Conservation (phyloP, 164 flowering plant species). For the Vitis amurensis region DNA sequence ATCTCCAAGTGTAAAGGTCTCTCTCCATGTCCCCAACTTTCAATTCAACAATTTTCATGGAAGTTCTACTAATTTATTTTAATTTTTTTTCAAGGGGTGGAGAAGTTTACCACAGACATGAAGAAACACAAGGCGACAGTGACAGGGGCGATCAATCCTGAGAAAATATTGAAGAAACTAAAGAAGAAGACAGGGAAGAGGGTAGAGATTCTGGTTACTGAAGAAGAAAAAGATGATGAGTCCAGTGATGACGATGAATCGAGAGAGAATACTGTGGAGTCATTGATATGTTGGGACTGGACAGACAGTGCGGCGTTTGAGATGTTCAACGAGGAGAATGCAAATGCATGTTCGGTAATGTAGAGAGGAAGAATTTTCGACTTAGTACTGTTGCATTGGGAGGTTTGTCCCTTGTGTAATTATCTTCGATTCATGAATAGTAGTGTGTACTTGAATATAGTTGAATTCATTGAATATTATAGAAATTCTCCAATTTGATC, state of each 20-base stretch:
- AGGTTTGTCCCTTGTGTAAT: no score
- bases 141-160: slow-evolving; percentile 50
- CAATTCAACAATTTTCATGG: not conserved
- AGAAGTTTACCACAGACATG: slow-evolving; percentile 63
- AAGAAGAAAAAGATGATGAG: not conserved
- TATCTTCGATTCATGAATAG: no score
- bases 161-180: slow-evolving; percentile 57
- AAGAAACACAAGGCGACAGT: slow-evolving; percentile 44
- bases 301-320: slow-evolving; percentile 18
- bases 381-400: no score
- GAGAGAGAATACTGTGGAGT: not conserved
- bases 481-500: no score
- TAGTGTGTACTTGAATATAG: no score
- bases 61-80: not conserved
- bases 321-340: slow-evolving; percentile 75
- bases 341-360: slow-evolving; percentile 68
- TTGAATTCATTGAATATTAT: no score
- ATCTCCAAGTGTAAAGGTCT: slow-evolving; percentile 63
- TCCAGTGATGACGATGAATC: not conserved
- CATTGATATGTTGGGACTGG: slow-evolving; percentile 17
- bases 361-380: slow-evolving; percentile 14
- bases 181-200: slow-evolving; percentile 73
- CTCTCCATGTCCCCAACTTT: not conserved
- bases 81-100: slow-evolving; percentile 48
- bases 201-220: slow-evolving; percentile 35